Evolutionary conservation across 306 rosid species (phyloP).

Genomic region (Citrullus mucosospermus): DNA sequence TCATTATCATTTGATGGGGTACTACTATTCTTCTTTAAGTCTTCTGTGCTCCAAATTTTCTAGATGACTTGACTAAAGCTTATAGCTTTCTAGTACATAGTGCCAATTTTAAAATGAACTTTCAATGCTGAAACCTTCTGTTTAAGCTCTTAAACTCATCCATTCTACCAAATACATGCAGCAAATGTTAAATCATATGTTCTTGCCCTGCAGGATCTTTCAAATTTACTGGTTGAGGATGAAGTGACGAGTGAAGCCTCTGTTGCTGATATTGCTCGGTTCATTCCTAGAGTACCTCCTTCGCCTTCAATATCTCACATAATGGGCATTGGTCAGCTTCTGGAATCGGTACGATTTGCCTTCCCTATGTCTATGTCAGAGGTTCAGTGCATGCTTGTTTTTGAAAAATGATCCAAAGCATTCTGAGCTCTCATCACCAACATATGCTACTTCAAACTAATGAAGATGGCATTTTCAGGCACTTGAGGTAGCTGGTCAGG

Average conservation of each 20-base stretch:
- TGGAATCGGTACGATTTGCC: constrained; percentile 58
- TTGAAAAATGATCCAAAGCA: background rate
- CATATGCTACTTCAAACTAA: background rate
- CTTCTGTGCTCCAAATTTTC: background rate
- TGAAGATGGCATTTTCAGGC: constrained; percentile 36
- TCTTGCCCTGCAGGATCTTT: constrained; percentile 48
- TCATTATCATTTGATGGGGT: constrained; percentile 53
- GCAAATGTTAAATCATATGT: background rate
- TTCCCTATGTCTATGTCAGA: background rate
- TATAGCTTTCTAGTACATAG: background rate
- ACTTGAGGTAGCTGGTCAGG: constrained; percentile 92
- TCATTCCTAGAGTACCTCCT: constrained; percentile 51
- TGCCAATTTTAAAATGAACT: background rate
- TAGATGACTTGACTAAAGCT: background rate
- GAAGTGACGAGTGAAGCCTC: constrained; percentile 78
- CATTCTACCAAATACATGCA: background rate
- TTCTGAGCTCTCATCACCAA: background rate
- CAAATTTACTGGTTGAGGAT: constrained; percentile 49
- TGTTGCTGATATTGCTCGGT: constrained; percentile 53
- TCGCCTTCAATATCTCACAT: constrained; percentile 49
- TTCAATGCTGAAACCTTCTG: background rate
- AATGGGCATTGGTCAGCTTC: constrained; percentile 84
- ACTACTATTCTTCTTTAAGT: background rate
- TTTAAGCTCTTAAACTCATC: background rate
- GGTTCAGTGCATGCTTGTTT: background rate